Evolutionary conservation across 192 early-diverging fungal species (phyloP).

Genomic region (Glomus cerebriforme): DNA sequence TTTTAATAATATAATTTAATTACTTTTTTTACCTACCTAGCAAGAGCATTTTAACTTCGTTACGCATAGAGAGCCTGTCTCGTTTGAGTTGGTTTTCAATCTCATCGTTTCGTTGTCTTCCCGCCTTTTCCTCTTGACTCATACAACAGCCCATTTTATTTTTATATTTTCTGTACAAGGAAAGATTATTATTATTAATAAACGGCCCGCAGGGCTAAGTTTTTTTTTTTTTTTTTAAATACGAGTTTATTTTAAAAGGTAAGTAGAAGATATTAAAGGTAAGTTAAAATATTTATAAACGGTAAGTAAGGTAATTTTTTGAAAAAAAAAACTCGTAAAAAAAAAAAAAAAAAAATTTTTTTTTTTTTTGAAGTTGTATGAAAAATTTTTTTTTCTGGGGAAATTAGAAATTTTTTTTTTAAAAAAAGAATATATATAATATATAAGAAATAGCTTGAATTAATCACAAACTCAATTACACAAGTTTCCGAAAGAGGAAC

Average conservation of each 20-base stretch:
- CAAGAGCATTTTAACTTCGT: conserved; percentile 97
- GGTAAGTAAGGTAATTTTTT: too few species aligned
- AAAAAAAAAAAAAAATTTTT: too few species aligned
- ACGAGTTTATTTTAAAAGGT: neutral
- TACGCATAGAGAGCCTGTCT: conserved; percentile 78
- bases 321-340: too few species aligned
- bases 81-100: conserved; percentile 87
- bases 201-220: neutral
- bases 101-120: conserved; percentile 82
- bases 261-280: neutral
- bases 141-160: conserved; percentile 83
- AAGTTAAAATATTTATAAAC: too few species aligned
- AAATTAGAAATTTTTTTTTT: too few species aligned
- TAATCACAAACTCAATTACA: too few species aligned
- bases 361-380: too few species aligned
- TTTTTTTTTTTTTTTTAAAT: neutral
- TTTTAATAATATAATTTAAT: neutral
- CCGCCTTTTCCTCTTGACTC: conserved; percentile 84
- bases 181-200: neutral
- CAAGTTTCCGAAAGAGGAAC: too few species aligned
- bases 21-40: conserved; percentile 55
- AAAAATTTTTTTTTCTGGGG: too few species aligned
- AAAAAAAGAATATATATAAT: too few species aligned
- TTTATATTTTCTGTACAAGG: neutral
- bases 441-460: too few species aligned